Evolutionary conservation across 805 yeast genomes (phyloP).

Genomic region (Yarrowia yakushimensis): DNA sequence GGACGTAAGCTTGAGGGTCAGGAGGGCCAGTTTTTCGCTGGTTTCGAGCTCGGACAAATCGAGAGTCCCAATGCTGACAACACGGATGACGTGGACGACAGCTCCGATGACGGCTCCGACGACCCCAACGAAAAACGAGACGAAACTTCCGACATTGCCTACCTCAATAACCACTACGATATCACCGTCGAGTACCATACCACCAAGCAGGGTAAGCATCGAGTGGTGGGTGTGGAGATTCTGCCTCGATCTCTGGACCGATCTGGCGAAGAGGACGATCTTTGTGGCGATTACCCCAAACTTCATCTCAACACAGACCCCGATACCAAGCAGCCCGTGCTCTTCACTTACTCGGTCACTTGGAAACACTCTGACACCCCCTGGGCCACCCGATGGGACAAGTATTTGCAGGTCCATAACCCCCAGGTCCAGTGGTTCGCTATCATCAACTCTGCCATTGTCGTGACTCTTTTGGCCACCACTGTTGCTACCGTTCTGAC

Average conservation of each 20-base stretch:
- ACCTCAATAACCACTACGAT: constrained; percentile 76
- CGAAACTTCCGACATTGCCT: constrained; percentile 43
- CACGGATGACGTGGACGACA: constrained; percentile 52
- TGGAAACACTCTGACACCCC: constrained; percentile 68
- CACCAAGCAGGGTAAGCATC: constrained; percentile 59
- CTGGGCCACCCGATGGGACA: constrained; percentile 99
- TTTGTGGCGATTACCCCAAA: constrained; percentile 33
- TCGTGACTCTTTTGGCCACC: constrained; percentile 71
- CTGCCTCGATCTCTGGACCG: constrained; percentile 55
- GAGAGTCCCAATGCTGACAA: constrained; percentile 43
- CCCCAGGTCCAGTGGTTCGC: constrained; percentile 97
- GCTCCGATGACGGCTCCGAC: constrained; percentile 36
- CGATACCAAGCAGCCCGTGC: constrained; percentile 54
- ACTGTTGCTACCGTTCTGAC: constrained; percentile 75
- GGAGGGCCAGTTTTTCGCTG: constrained; percentile 64
- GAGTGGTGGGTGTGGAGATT: constrained; percentile 90
- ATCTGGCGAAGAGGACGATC: constrained; percentile 38
- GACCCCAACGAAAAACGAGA: constrained; percentile 32
- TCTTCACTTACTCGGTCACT: constrained; percentile 77
- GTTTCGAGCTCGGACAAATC: constrained; percentile 66
- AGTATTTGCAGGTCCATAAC: constrained; percentile 84
- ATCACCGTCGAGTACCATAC: constrained; percentile 79
- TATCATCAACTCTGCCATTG: constrained; percentile 75
- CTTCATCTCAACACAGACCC: constrained; percentile 42
- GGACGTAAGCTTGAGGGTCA: constrained; percentile 51